A percentile compares a stretch with the other conserved stretches of the same genome.
phyloP scores from a whole-genome alignment of 2,329 filamentous ascomycete genomes.

The Stachybotrys chlorohalonatus region DNA sequence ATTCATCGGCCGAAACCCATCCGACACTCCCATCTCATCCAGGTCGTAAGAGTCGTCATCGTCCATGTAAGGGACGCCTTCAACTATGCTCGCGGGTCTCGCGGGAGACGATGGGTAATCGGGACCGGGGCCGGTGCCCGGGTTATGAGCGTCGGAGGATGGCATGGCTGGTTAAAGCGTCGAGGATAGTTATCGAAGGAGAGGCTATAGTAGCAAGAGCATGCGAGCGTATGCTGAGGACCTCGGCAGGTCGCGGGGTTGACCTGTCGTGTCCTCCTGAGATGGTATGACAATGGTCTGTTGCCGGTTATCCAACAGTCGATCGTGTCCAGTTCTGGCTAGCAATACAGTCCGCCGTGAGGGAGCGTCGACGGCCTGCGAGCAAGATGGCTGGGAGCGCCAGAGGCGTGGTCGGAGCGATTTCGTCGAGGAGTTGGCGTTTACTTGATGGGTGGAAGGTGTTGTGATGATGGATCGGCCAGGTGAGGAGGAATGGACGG shows the following conservation, averaged over 20 bases:
- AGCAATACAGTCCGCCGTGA: not conserved
- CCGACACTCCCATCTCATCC: slow-evolving; percentile 40
- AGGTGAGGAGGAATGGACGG: not conserved
- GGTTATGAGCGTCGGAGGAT: slow-evolving; percentile 25
- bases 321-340: not conserved
- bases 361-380: no score
- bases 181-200: slow-evolving; percentile 8
- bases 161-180: slow-evolving; percentile 28
- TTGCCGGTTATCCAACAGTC: not conserved
- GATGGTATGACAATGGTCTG: not conserved
- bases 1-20: slow-evolving; percentile 37
- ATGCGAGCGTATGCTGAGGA: not conserved
- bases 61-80: slow-evolving; percentile 14
- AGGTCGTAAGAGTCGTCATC: slow-evolving; percentile 41
- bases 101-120: not conserved
- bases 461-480: not conserved
- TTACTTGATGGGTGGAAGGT: not conserved
- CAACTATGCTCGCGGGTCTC: slow-evolving; percentile 27
- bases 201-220: slow-evolving; percentile 5
- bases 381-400: no score
- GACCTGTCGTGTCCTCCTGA: not conserved
- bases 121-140: slow-evolving; percentile 22
- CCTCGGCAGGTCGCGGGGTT: not conserved
- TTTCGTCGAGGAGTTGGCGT: not conserved
- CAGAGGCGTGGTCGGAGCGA: not conserved